Conservation (phyloP, 2,329 filamentous ascomycete species). For the Ophiocordyceps camponoti-floridani region DNA sequence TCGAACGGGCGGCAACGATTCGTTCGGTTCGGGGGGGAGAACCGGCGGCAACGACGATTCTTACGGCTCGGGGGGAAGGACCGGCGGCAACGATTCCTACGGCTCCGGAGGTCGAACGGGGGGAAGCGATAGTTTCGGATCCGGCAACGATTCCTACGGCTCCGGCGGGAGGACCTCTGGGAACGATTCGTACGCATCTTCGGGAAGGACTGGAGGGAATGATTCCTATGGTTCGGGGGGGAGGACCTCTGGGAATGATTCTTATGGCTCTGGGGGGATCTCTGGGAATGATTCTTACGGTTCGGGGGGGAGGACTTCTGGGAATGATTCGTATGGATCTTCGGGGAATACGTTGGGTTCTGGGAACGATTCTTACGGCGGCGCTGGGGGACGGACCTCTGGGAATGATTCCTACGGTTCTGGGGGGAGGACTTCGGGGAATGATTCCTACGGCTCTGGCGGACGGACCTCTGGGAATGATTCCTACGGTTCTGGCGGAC, state of each 20-base stretch:
- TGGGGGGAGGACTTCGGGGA: conserved; percentile 5
- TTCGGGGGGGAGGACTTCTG: conserved; percentile 3
- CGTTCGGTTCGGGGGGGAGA: conserved; percentile 6
- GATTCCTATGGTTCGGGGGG: conserved; percentile 1
- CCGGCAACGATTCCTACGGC: conserved; percentile 5
- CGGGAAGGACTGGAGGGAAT: neutral
- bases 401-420: conserved; percentile 1
- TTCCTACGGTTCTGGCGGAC: conserved; percentile 6
- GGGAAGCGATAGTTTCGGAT: conserved; percentile 1
- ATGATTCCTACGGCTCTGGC: conserved; percentile 7
- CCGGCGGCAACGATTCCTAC: conserved; percentile 6
- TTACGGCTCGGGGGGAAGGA: conserved; percentile 8
- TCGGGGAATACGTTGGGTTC: neutral
- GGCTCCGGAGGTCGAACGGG: conserved; percentile 4
- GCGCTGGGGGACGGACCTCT: conserved; percentile 1
- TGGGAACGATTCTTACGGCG: conserved; percentile 7
- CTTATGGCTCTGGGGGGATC: conserved; percentile 5
- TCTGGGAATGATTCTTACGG: conserved; percentile 4
- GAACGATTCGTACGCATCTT: conserved; percentile 1
- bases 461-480: too few relatives aligned
- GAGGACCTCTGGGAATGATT: conserved; percentile 1
- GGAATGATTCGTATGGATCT: too few relatives aligned
- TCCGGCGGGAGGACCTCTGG: neutral
- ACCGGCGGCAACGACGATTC: conserved; percentile 5
- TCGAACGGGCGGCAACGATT: conserved; percentile 1